Evolutionary conservation across 169 alveolate genomes (phyloP).

Genomic region (Babesia gibsoni): DNA sequence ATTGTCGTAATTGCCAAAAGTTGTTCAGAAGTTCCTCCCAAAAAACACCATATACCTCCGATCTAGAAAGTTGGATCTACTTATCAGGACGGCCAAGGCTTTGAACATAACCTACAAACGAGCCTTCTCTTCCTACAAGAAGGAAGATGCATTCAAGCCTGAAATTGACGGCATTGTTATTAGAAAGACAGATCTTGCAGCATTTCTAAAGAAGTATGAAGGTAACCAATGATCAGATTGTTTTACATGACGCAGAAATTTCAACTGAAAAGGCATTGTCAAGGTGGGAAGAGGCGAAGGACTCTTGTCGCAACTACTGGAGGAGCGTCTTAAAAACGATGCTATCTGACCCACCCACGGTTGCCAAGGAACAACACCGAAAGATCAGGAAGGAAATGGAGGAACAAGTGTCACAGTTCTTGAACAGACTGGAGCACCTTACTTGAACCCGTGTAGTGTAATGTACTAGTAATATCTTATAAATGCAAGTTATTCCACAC

Average conservation of each 20-base stretch:
- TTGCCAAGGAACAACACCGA: conserved; percentile 24
- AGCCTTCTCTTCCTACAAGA: conserved; percentile 37
- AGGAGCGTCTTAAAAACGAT: conserved; percentile 36
- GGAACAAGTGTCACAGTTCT: conserved; percentile 17
- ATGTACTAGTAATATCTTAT: too few species aligned
- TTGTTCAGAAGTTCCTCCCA: conserved; percentile 28
- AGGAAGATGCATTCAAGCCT: conserved; percentile 15
- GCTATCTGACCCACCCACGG: conserved; percentile 36
- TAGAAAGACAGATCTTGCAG: neutral
- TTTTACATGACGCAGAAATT: neutral
- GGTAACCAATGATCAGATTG: neutral
- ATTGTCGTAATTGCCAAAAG: too few species aligned
- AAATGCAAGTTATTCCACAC: too few species aligned
- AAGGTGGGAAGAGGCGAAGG: neutral
- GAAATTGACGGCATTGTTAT: conserved; percentile 54
- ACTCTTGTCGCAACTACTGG: conserved; percentile 43
- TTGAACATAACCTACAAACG: conserved; percentile 19
- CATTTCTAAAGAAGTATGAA: conserved; percentile 21
- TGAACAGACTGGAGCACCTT: conserved; percentile 3
- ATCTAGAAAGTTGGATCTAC: conserved; percentile 9
- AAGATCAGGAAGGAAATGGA: conserved; percentile 3
- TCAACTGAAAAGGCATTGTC: neutral
- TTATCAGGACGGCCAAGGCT: conserved; percentile 5
- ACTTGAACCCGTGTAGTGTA: too few species aligned
- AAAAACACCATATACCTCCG: conserved; percentile 35